A percentile compares a stretch with the other conserved stretches of the same genome.
phyloP scores from a whole-genome alignment of 768 basidiomycete species.

The Tylopilus plumbeoviolaceoides region DNA sequence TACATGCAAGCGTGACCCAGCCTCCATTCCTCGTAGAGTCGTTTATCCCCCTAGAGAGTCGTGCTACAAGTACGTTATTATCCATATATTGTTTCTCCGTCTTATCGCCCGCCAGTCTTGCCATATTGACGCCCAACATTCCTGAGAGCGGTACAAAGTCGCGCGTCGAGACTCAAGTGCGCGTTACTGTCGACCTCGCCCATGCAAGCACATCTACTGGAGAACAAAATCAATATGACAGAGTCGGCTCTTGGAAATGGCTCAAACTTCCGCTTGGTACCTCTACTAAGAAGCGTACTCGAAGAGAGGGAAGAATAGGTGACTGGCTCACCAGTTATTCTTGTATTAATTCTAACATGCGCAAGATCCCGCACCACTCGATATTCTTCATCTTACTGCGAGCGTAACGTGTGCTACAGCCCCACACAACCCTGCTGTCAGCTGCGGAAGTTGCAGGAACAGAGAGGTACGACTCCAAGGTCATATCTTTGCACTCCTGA shows the following conservation, averaged over 20 bases:
- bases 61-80: constrained; percentile 62
- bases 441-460: constrained; percentile 83
- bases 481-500: constrained; percentile 7
- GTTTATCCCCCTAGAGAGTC: constrained; percentile 69
- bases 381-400: constrained; percentile 68
- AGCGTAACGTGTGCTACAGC: constrained; percentile 79
- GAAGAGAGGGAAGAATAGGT: constrained; percentile 85
- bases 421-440: constrained; percentile 70
- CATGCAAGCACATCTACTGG: constrained; percentile 56
- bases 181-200: constrained; percentile 76
- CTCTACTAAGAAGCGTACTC: constrained; percentile 77
- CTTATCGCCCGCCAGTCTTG: constrained; percentile 47
- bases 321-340: constrained; percentile 15
- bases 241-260: constrained; percentile 90
- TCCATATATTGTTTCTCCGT: constrained; percentile 2
- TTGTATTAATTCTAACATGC: constrained; percentile 18
- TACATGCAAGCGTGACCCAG: constrained; percentile 52
- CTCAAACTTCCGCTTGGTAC: constrained; percentile 76
- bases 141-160: constrained; percentile 84
- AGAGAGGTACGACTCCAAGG: constrained; percentile 59
- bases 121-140: constrained; percentile 80
- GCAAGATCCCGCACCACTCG: constrained; percentile 61
- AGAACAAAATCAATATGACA: constrained; percentile 65
- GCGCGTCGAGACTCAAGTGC: constrained; percentile 92
- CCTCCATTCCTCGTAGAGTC: constrained; percentile 51